These are phyloP conservation scores for Colletotrichum sp. DNA, from an alignment of 2,329 filamentous ascomycete genomes.

Conservation along the genomic window DNA sequence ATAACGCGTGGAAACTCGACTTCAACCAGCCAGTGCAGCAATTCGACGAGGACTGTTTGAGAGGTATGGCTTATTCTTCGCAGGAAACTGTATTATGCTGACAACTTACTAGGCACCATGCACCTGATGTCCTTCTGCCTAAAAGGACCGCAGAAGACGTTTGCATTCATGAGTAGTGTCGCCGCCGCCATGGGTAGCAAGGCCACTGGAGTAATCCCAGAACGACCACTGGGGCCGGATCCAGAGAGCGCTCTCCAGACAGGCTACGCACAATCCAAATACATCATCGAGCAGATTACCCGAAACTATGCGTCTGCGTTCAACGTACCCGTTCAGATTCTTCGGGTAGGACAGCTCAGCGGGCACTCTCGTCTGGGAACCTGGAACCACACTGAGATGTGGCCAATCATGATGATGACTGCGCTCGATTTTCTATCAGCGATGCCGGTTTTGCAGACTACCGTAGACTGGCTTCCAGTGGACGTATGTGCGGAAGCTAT, in stretches of 20 bases:
- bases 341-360: constrained; percentile 8
- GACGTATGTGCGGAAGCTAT: not conserved
- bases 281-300: not conserved
- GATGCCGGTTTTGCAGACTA: not conserved
- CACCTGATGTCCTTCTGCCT: not conserved
- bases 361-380: not conserved
- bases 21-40: constrained; percentile 12
- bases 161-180: constrained; percentile 12
- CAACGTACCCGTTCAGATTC: not conserved
- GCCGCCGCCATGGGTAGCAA: constrained; percentile 5
- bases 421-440: not conserved
- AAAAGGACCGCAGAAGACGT: not conserved
- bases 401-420: constrained; percentile 9
- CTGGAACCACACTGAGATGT: constrained; percentile 12
- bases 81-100: accelerated
- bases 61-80: not conserved
- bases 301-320: not conserved
- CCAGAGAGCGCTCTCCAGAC: not conserved
- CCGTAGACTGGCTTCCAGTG: constrained; percentile 5
- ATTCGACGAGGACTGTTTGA: not conserved
- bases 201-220: not conserved
- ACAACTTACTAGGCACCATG: not conserved
- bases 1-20: constrained; percentile 13
- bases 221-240: not conserved
- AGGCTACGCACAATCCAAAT: constrained; percentile 12